Evolutionary conservation across 208 protist genomes (phyloP).

Genomic region (Trypanosoma congolense): DNA sequence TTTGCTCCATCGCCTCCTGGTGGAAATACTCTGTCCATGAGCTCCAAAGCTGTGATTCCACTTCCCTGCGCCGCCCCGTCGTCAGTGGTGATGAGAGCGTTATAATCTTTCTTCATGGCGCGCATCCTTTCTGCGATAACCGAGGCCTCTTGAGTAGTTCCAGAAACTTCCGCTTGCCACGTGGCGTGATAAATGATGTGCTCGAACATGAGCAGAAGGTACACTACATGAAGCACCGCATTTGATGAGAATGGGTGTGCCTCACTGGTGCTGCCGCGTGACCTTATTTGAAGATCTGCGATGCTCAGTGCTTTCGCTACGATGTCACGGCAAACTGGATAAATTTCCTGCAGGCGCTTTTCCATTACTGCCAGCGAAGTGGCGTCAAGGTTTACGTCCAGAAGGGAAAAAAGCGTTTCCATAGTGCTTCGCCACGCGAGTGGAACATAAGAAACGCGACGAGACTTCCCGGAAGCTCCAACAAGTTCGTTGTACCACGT

Average conservation of each 20-base stretch:
- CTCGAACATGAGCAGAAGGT: conserved; percentile 62
- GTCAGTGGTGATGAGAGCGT: conserved; percentile 21
- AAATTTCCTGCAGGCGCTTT: conserved; percentile 28
- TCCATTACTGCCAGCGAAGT: conserved; percentile 24
- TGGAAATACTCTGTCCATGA: conserved; percentile 19
- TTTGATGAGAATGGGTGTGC: conserved; percentile 44
- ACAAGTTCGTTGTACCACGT: conserved; percentile 5
- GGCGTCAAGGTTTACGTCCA: conserved; percentile 41
- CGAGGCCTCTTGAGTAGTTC: neutral
- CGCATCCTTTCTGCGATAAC: conserved; percentile 15
- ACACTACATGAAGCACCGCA: conserved; percentile 53
- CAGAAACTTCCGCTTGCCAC: conserved; percentile 24
- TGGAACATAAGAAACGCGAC: conserved; percentile 28
- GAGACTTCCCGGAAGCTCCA: neutral
- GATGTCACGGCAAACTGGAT: conserved; percentile 22
- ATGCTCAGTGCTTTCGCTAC: conserved; percentile 14
- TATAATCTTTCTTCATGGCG: conserved; percentile 40
- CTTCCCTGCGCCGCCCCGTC: neutral
- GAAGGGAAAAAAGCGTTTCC: conserved; percentile 40
- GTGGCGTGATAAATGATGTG: conserved; percentile 51
- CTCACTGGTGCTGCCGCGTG: neutral
- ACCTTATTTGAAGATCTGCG: conserved; percentile 11
- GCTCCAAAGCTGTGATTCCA: conserved; percentile 31
- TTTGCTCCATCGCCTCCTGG: neutral
- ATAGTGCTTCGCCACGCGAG: conserved; percentile 55